Evolutionary conservation across 306 rosid genomes (phyloP).

Genomic region (Crotalaria pallida): DNA sequence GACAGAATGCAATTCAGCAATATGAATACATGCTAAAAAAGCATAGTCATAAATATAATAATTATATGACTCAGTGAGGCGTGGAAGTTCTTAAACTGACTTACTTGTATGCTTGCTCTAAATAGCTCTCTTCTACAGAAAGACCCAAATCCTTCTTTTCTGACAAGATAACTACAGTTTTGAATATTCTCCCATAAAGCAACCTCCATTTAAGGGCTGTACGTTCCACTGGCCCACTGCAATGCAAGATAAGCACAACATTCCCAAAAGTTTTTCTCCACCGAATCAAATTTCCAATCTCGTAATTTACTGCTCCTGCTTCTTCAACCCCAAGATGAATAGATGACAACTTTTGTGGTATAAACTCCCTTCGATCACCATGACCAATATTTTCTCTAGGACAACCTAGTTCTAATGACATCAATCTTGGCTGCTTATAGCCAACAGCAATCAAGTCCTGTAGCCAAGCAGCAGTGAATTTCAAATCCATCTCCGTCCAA

Average conservation of each 20-base stretch:
- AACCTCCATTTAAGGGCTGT: constrained; percentile 98
- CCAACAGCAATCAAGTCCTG: constrained; percentile 90
- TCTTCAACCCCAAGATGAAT: constrained; percentile 98
- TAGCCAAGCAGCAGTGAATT: constrained; percentile 94
- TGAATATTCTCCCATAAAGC: constrained; percentile 93
- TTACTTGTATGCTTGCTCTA: constrained; percentile 84
- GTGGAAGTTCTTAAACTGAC: constrained; percentile 25
- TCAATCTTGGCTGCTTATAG: constrained; percentile 91
- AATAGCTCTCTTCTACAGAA: constrained; percentile 72
- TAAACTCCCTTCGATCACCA: constrained; percentile 78
- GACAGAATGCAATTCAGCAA: background rate
- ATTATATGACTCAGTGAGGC: background rate
- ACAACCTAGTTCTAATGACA: constrained; percentile 80
- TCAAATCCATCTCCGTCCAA: constrained; percentile 90
- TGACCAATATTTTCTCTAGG: constrained; percentile 78
- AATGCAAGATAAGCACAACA: constrained; percentile 81
- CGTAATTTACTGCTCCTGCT: constrained; percentile 76
- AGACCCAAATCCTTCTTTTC: constrained; percentile 68
- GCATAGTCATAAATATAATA: too few species aligned
- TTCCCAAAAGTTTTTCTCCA: constrained; percentile 96
- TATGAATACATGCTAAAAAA: background rate
- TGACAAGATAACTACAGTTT: constrained; percentile 80
- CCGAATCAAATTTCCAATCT: constrained; percentile 77
- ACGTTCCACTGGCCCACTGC: constrained; percentile 89
- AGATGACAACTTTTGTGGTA: constrained; percentile 79